Evolutionary conservation across 345 rosid genomes (phyloP).

Genomic region (Abelmoschus esculentus): DNA sequence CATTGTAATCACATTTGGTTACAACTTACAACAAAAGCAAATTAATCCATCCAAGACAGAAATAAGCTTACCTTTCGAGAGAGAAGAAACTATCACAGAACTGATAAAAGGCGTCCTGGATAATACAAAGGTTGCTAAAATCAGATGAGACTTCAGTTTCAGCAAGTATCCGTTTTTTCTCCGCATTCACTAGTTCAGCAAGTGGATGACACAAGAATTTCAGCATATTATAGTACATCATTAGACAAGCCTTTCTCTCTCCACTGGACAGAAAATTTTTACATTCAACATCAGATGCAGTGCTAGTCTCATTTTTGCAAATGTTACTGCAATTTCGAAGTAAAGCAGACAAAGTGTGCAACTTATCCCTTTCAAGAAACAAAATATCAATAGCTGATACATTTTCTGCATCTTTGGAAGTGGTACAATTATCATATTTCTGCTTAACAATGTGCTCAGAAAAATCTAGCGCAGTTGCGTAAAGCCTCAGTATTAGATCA

Average conservation of each 20-base stretch:
- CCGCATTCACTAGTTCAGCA: conserved; percentile 55
- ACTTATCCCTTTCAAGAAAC: conserved; percentile 33
- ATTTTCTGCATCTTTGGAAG: conserved; percentile 28
- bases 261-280: conserved; percentile 22
- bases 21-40: conserved; percentile 13
- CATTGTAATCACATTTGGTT: conserved; percentile 5
- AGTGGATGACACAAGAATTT: conserved; percentile 77
- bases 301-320: conserved; percentile 23
- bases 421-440: conserved; percentile 22
- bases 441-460: conserved; percentile 25
- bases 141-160: conserved; percentile 31
- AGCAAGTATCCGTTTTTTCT: conserved; percentile 44
- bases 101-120: conserved; percentile 51
- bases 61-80: conserved; percentile 41
- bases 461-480: conserved; percentile 51
- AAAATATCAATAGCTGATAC: conserved; percentile 32
- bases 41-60: neutral
- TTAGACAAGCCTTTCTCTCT: conserved; percentile 27
- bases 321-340: conserved; percentile 41
- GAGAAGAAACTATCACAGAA: conserved; percentile 42
- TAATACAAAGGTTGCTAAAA: conserved; percentile 33
- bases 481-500: conserved; percentile 55
- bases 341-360: conserved; percentile 35
- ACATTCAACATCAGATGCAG: conserved; percentile 10
- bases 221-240: conserved; percentile 45